phyloP scores from a whole-genome alignment of 306 rosid genomes.

The Vigna angularis region DNA sequence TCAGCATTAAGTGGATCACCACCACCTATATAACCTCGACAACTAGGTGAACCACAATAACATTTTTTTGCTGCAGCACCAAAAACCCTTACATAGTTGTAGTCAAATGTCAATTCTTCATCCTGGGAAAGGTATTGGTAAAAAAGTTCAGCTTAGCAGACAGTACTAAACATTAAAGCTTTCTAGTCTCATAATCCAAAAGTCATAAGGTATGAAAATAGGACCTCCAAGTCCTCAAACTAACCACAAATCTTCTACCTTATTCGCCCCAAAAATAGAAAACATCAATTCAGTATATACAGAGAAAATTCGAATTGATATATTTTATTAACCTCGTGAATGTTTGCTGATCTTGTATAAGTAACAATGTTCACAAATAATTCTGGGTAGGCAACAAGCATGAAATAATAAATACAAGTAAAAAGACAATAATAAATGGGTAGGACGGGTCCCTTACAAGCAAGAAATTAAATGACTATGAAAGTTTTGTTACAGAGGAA shows the following conservation, averaged over 20 bases:
- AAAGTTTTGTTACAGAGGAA: background rate
- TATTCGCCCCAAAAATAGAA: no score
- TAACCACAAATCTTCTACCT: background rate
- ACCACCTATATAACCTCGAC: constrained; percentile 93
- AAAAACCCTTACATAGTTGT: constrained; percentile 98
- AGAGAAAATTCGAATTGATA: constrained; percentile 11
- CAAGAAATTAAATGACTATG: constrained; percentile 15
- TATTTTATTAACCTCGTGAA: constrained; percentile 35
- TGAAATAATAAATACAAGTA: constrained; percentile 1
- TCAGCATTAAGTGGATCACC: constrained; percentile 84
- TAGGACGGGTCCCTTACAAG: background rate
- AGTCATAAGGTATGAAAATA: constrained; percentile 12
- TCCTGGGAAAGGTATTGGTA: constrained; percentile 61
- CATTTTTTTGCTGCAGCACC: constrained; percentile 99
- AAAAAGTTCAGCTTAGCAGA: constrained; percentile 33
- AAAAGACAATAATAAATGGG: background rate
- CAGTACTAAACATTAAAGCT: constrained; percentile 30
- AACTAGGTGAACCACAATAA: constrained; percentile 77
- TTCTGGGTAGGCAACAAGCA: constrained; percentile 30
- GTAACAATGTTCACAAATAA: constrained; percentile 18
- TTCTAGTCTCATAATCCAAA: constrained; percentile 38
- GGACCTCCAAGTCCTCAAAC: constrained; percentile 35
- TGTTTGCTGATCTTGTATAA: background rate
- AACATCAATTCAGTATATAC: background rate
- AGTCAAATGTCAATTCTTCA: constrained; percentile 99